Evolutionary conservation across 768 basidiomycete species (phyloP), one percentile per base, ranked within the genome.

Genomic region (Amanita rubescens): DNA sequence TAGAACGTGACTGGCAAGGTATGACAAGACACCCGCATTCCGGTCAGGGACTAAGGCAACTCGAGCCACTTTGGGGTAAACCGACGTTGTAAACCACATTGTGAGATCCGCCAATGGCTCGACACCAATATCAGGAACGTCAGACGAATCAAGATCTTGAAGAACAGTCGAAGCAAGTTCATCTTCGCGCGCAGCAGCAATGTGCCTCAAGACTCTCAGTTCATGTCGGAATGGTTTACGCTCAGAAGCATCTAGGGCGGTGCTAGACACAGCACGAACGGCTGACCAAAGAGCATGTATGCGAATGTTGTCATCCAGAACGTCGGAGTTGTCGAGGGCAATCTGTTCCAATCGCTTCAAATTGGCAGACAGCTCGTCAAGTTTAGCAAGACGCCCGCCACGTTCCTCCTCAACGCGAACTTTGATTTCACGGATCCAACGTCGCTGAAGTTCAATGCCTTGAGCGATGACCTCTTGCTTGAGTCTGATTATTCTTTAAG

Each of bases 371-470:
- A 99, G 85, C 66, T 94, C 90, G 63, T 95, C 93, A 32, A 99
- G 83, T 69, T 94, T 96, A 42, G 93, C 88, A 9, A 99, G 79
- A 51, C 96, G 87, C 11, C 94, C 94, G 14, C 93, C 93, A 41
- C 96, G 92, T 69, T 99, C 96, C 63, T 92, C 82, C 69, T 99
- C 95, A 53, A 99, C 94, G 58, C 85, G 87, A 47, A 94, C 79
- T 72, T 97, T 96, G 75, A 98, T 85, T 55, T 97, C 93, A 30
- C 91, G 84, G 38, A 99, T 89, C 94, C 95, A 98, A 51, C 91
- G 81, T 47, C 94, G 85, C 66, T 98, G 96, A 20, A 98, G 82
- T 70, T 98, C 96, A 62, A 99, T 93, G 15, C 94, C 96, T 67
- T 98, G 94, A 3, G 94, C 87, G 48, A 98, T 79, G 50, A 98